Percentiles rank a stretch among this genome's conserved stretches.
These are phyloP conservation scores for Eremochloa ophiuroides DNA, from an alignment of 176 grass and related monocot species.

Conservation along the genomic window DNA sequence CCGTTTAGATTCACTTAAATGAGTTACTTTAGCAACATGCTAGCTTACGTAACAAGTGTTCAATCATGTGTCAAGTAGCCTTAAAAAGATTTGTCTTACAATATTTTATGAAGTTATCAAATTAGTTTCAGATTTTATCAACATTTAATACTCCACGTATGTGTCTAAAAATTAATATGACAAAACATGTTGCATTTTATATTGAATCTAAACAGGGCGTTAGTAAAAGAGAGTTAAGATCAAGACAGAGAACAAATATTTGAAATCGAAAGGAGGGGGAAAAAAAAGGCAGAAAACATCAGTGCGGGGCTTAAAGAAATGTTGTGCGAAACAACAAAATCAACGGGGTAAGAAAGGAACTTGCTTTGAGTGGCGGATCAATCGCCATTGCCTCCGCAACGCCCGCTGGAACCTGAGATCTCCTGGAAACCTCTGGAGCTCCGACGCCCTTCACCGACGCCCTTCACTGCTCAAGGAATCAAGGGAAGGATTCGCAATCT, in stretches of 20 bases:
- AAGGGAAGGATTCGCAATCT: background rate
- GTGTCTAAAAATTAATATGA: too few relatives aligned
- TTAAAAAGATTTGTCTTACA: too few relatives aligned
- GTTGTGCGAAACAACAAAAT: background rate
- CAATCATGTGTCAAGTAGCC: too few relatives aligned
- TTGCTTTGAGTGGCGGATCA: slow-evolving; percentile 10
- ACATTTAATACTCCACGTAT: too few relatives aligned
- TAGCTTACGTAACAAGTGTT: too few relatives aligned
- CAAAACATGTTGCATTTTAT: too few relatives aligned
- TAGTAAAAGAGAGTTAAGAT: background rate
- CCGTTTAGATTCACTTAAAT: too few relatives aligned
- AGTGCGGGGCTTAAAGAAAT: background rate
- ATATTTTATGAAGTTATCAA: too few relatives aligned
- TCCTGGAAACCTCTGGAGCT: too few relatives aligned
- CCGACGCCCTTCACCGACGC: background rate
- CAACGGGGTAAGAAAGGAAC: background rate
- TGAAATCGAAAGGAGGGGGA: background rate
- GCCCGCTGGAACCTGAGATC: background rate
- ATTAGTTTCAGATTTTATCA: too few relatives aligned
- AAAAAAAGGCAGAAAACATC: background rate
- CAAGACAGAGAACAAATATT: background rate
- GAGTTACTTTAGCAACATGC: too few relatives aligned
- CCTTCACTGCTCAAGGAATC: background rate
- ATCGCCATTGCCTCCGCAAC: slow-evolving; percentile 20
- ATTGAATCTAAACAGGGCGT: too few relatives aligned